phyloP scores from a whole-genome alignment of 345 rosid species.

The Erodium maritimum region DNA sequence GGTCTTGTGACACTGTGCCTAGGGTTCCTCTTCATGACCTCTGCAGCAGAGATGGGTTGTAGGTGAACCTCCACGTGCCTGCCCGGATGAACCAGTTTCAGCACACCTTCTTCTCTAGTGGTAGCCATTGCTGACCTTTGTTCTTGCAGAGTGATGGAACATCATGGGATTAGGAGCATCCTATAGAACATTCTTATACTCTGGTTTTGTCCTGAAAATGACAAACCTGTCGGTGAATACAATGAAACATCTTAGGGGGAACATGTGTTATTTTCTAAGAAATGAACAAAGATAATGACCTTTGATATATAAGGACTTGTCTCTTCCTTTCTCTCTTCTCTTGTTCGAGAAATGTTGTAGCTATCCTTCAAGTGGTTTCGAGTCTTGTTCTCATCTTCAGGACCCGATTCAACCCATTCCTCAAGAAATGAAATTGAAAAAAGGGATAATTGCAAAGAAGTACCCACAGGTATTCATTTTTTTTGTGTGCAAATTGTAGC shows the following conservation, averaged over 20 bases:
- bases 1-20: slow-evolving; percentile 43
- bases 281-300: neutral
- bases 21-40: slow-evolving; percentile 31
- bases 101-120: slow-evolving; percentile 6
- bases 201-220: neutral
- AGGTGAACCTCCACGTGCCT: slow-evolving; percentile 21
- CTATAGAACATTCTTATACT: too few species aligned
- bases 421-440: too few species aligned
- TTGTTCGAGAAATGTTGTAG: too few species aligned
- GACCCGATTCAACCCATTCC: too few species aligned
- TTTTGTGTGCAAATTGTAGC: too few species aligned
- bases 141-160: neutral
- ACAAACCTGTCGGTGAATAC: neutral
- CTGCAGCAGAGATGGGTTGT: slow-evolving; percentile 25
- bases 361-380: too few species aligned
- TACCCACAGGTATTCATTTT: too few species aligned
- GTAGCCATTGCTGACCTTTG: neutral
- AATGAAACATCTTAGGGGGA: neutral
- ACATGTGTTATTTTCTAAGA: neutral
- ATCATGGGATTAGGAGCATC: neutral
- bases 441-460: too few species aligned
- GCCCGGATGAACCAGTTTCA: slow-evolving; percentile 36
- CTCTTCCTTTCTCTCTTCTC: too few species aligned
- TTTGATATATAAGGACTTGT: neutral
- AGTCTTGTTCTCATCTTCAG: too few species aligned